A percentile compares a stretch with the other conserved stretches of the same genome.
Evolutionary conservation across 257 asterid genomes (phyloP).

Genomic region (Ehretia macrophylla): DNA sequence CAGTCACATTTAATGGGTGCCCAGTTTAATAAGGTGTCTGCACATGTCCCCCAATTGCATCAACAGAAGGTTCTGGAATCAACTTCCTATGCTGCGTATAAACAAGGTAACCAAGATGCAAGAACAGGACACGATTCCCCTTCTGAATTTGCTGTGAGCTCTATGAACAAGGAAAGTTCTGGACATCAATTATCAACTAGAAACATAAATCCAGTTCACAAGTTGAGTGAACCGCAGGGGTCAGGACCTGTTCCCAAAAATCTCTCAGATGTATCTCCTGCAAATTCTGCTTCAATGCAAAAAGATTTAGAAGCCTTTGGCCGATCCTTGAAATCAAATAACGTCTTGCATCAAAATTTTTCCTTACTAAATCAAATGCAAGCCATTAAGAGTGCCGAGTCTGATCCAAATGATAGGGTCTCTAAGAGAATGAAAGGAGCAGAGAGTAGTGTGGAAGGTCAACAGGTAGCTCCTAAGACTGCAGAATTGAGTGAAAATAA

Average conservation of each 20-base stretch:
- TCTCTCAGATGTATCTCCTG: constrained; percentile 49
- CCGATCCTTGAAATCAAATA: constrained; percentile 65
- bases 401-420: constrained; percentile 40
- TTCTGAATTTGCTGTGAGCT: constrained; percentile 18
- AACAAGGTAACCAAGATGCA: constrained; percentile 26
- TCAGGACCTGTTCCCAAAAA: constrained; percentile 35
- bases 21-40: constrained; percentile 30
- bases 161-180: constrained; percentile 38
- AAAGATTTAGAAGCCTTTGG: constrained; percentile 83
- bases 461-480: constrained; percentile 22
- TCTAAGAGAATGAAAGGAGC: constrained; percentile 64
- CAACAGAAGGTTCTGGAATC: constrained; percentile 51
- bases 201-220: constrained; percentile 17
- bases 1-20: constrained; percentile 32
- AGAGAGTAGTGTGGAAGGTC: constrained; percentile 36
- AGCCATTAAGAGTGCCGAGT: constrained; percentile 41
- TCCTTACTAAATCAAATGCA: constrained; percentile 54
- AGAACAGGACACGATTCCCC: constrained; percentile 18
- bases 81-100: constrained; percentile 33
- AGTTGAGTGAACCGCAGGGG: constrained; percentile 29
- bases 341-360: constrained; percentile 41
- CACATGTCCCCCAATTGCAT: constrained; percentile 31
- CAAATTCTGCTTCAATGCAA: constrained; percentile 50
- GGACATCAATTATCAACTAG: constrained; percentile 24
- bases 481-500: constrained; percentile 38